Percentiles rank a stretch among this genome's conserved stretches.
phyloP scores from a whole-genome alignment of 495 filamentous ascomycete genomes.

The Talaromyces trachyspermus region DNA sequence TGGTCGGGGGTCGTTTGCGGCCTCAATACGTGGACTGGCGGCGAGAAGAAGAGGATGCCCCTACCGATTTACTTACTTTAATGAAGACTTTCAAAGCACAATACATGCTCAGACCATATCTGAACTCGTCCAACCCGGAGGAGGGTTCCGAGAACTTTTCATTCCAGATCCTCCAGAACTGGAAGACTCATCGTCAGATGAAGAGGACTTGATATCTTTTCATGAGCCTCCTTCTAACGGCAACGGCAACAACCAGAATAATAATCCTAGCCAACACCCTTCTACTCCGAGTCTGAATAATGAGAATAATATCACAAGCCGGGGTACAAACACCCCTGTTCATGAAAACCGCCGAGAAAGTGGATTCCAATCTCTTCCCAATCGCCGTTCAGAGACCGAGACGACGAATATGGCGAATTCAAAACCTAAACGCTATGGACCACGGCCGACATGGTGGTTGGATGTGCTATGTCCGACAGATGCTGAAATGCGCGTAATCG shows the following conservation, averaged over 20 bases:
- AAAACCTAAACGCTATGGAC: slow-evolving; percentile 67
- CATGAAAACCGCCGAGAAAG: slow-evolving; percentile 1
- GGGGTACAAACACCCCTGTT: background rate
- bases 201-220: slow-evolving; percentile 29
- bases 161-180: slow-evolving; percentile 62
- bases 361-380: background rate
- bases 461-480: slow-evolving; percentile 88
- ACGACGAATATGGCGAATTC: slow-evolving; percentile 10
- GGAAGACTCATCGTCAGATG: slow-evolving; percentile 56
- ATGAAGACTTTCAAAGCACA: slow-evolving; percentile 88
- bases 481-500: slow-evolving; percentile 82
- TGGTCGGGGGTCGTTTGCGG: slow-evolving; percentile 80
- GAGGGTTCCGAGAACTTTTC: slow-evolving; percentile 79
- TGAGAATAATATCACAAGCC: background rate
- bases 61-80: slow-evolving; percentile 99
- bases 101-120: slow-evolving; percentile 94
- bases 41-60: slow-evolving; percentile 78
- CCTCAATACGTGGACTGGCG: slow-evolving; percentile 79
- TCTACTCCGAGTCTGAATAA: background rate
- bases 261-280: slow-evolving; percentile 15
- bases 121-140: slow-evolving; percentile 77
- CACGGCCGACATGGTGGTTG: slow-evolving; percentile 91
- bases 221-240: slow-evolving; percentile 7
- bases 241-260: slow-evolving; percentile 11
- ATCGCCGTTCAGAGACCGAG: background rate